Evolutionary conservation across 306 rosid species (phyloP), one percentile per base, ranked within the genome.

Genomic region (Inga leiocalycina): DNA sequence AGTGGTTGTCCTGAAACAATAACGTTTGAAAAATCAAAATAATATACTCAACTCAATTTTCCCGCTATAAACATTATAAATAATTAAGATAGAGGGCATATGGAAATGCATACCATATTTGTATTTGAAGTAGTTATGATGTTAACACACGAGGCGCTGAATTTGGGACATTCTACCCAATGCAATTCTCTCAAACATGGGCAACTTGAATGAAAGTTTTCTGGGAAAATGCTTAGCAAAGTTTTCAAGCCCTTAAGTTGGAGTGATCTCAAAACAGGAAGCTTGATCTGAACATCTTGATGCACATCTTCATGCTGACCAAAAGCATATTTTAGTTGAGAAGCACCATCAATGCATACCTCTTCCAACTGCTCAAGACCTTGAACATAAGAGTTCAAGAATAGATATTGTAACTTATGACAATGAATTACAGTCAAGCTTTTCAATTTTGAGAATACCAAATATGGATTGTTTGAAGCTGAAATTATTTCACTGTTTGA

Each of bases 371-470:
- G 51, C 68, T 7, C 52, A 54, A 75, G 37, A 7, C 41, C 77
- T 22, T 73, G 44, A 2, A 49, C 44, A 22, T 20, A 75, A 2
- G 43, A 22, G 72, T 61, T 77, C 0, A 44, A 12, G 44, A 62
- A 41, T 24, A 59, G 10, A 41, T 6, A 43, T 16, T 75, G 34
- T 8, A 75, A 20, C 49, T 35, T 20, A 2, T 6, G 2, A 57
- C 79, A 75, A 4, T 0, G 0, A 5, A 0, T 0, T 3, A 75
- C 13, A 0, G 4, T 8, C 5, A 75, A 45, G 0, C 4, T 34
- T 24, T 75, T 57, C 68, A 75, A 75, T 13, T 41, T n/a, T 2
- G 79, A 43, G 37, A 75, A 75, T 8, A 49, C n/a, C 45, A 30
- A 49, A 74, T 8, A 4, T 8, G 27, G 5, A 48, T 30, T 30